phyloP scores from a whole-genome alignment of 371 early-diverging fungal species.

The Mycotypha africana region DNA sequence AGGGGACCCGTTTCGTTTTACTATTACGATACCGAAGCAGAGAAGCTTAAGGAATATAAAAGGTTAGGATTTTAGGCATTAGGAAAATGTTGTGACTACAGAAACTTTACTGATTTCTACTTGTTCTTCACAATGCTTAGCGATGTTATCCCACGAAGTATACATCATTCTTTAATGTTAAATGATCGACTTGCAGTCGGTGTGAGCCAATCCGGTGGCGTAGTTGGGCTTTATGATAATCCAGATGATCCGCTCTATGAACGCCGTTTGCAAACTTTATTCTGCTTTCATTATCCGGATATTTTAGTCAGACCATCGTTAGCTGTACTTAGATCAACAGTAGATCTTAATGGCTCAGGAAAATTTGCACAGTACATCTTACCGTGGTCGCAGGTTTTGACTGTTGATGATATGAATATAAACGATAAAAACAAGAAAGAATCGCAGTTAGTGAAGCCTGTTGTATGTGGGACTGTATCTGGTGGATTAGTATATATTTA shows the following conservation, averaged over 20 bases:
- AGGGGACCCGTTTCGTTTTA: slow-evolving; percentile 33
- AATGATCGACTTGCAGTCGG: slow-evolving; percentile 19
- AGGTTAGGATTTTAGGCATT: too few relatives aligned
- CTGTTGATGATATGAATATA: not conserved
- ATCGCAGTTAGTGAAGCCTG: slow-evolving; percentile 23
- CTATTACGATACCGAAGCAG: slow-evolving; percentile 11
- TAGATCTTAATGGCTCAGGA: slow-evolving; percentile 1
- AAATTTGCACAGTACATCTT: slow-evolving; percentile 6
- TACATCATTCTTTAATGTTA: slow-evolving; percentile 22
- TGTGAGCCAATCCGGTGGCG: slow-evolving; percentile 22
- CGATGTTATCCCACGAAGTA: slow-evolving; percentile 21
- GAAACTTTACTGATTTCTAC: too few relatives aligned
- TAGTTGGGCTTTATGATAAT: slow-evolving; percentile 26
- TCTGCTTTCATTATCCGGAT: slow-evolving; percentile 33
- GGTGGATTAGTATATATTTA: slow-evolving; percentile 26
- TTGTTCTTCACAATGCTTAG: slow-evolving; percentile 14
- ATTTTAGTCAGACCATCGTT: slow-evolving; percentile 22
- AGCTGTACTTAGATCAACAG: slow-evolving; percentile 12
- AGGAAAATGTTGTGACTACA: too few relatives aligned
- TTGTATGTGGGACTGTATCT: slow-evolving; percentile 25
- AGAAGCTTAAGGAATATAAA: slow-evolving; percentile 21
- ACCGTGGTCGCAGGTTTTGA: slow-evolving; percentile 25
- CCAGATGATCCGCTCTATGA: slow-evolving; percentile 20
- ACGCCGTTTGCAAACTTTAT: slow-evolving; percentile 16
- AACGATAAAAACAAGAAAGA: too few relatives aligned